phyloP scores from a whole-genome alignment of 345 rosid genomes.

The Eucalyptus sp. region DNA sequence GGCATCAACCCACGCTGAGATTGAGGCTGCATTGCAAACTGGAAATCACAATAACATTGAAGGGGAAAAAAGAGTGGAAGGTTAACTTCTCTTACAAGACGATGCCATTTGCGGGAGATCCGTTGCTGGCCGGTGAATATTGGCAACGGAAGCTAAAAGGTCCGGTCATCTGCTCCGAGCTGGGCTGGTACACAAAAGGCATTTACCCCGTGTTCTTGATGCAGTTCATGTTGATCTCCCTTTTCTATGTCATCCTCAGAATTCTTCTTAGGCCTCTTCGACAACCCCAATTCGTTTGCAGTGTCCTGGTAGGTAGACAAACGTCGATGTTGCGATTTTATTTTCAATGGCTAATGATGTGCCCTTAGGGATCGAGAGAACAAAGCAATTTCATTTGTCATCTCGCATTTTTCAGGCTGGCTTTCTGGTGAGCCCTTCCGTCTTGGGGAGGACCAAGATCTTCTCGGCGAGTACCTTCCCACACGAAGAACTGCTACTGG shows the following conservation, averaged over 20 bases:
- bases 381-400: neutral
- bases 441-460: neutral
- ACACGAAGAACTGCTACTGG: neutral
- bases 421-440: neutral
- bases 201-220: neutral
- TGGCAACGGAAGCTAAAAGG: neutral
- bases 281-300: slow-evolving; percentile 8
- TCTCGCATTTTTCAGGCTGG: neutral
- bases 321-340: neutral
- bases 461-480: neutral
- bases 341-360: neutral
- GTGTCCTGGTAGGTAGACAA: slow-evolving; percentile 3
- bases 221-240: neutral
- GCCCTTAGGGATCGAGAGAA: neutral
- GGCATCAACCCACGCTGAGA: neutral
- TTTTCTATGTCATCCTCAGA: neutral
- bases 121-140: neutral
- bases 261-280: slow-evolving; percentile 5
- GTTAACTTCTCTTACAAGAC: neutral
- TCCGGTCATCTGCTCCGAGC: neutral
- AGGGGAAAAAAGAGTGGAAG: neutral
- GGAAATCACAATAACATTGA: neutral
- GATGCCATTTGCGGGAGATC: neutral
- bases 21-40: neutral
- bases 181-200: neutral